A percentile compares a stretch with the other conserved stretches of the same genome.
These are phyloP conservation scores for Hypoxylon trugodes DNA, from an alignment of 495 filamentous ascomycete genomes.

Conservation along the genomic window DNA sequence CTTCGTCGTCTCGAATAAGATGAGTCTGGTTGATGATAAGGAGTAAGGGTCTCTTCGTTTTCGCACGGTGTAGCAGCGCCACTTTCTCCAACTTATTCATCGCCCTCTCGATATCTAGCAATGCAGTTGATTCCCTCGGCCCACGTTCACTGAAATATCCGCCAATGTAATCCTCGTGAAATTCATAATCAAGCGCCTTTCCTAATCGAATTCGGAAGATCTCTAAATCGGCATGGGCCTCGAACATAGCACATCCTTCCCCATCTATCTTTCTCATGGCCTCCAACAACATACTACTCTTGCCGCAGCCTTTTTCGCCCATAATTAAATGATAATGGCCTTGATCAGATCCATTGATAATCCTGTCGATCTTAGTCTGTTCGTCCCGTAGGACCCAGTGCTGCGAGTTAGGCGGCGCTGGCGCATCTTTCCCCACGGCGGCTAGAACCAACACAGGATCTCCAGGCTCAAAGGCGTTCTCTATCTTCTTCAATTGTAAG, in stretches of 20 bases:
- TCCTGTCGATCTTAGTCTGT: conserved; percentile 78
- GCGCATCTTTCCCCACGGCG: conserved; percentile 67
- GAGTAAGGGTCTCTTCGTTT: conserved; percentile 72
- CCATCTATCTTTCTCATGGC: conserved; percentile 92
- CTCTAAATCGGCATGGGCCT: conserved; percentile 93
- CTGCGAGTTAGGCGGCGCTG: conserved; percentile 58
- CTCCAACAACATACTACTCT: conserved; percentile 93
- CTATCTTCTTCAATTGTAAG: conserved; percentile 86
- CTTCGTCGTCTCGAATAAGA: conserved; percentile 87
- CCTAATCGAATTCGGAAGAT: conserved; percentile 93
- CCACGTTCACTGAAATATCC: conserved; percentile 93
- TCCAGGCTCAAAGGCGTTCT: conserved; percentile 90
- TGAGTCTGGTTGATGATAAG: conserved; percentile 93
- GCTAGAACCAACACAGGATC: conserved; percentile 92
- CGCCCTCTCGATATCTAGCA: conserved; percentile 94
- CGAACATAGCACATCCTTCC: conserved; percentile 88
- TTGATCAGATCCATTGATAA: conserved; percentile 70
- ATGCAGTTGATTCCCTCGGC: conserved; percentile 85
- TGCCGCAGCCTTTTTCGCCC: conserved; percentile 95
- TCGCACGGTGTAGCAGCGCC: conserved; percentile 70
- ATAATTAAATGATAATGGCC: conserved; percentile 95
- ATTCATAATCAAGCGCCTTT: conserved; percentile 94
- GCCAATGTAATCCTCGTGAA: conserved; percentile 89
- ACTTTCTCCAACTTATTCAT: conserved; percentile 99
- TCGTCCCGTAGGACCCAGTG: conserved; percentile 87